Percentiles rank a stretch among this genome's conserved stretches.
Evolutionary conservation across 129 eudicot genomes (phyloP).

Genomic region (Escallonia rubra): DNA sequence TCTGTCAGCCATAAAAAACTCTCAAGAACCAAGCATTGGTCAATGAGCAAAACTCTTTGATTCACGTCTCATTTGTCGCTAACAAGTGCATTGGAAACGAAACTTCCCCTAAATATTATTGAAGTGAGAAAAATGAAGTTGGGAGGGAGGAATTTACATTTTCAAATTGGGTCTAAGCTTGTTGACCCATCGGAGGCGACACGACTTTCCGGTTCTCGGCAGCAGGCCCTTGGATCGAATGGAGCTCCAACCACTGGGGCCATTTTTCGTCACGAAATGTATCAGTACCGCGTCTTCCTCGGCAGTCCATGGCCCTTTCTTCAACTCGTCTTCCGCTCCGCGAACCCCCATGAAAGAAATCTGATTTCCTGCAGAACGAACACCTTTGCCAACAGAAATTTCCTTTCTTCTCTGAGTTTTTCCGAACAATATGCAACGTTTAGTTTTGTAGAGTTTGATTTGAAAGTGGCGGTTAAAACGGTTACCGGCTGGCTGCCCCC

Average conservation of each 20-base stretch:
- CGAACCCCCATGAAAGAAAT: not conserved
- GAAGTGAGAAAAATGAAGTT: not conserved
- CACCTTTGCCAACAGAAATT: too few species aligned
- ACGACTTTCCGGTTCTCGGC: slow-evolving; percentile 54
- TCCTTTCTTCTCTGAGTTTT: too few species aligned
- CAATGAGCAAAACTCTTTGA: too few species aligned
- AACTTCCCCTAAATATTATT: too few species aligned
- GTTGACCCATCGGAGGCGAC: slow-evolving; percentile 63
- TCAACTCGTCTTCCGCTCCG: slow-evolving; percentile 10
- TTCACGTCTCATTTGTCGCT: too few species aligned
- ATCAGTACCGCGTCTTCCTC: slow-evolving; percentile 47
- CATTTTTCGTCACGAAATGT: slow-evolving; percentile 32
- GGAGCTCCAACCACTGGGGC: slow-evolving; percentile 65
- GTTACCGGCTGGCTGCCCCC: slow-evolving; percentile 12
- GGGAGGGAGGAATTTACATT: slow-evolving; percentile 16
- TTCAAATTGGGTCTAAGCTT: slow-evolving; percentile 57
- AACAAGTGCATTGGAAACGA: too few species aligned
- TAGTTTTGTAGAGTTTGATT: not conserved
- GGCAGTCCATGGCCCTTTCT: slow-evolving; percentile 55
- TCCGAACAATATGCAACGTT: too few species aligned
- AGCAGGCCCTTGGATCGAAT: slow-evolving; percentile 54
- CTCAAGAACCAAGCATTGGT: too few species aligned
- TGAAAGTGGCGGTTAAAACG: slow-evolving; percentile 26
- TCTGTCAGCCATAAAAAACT: not conserved
- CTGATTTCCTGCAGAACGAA: not conserved